Evolutionary conservation across 2,329 filamentous ascomycete genomes (phyloP), one percentile per base, ranked within the genome.

Genomic region (Fusarium sp.): DNA sequence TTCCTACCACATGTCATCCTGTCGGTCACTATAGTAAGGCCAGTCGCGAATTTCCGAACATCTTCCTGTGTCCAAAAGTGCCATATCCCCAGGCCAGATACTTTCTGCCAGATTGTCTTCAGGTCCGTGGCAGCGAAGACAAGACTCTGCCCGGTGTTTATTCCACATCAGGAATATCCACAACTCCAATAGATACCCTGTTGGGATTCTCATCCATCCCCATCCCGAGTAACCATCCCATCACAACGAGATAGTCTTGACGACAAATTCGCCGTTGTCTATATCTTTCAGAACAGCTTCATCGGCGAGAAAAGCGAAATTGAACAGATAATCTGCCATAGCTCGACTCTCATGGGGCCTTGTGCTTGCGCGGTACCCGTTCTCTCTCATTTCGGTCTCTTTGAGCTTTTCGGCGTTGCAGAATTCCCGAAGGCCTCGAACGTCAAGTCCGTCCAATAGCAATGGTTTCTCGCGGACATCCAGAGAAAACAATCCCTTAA

Each of bases 161-260:
- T 63, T 24, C 39, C 18, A 55, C 41, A 63, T 48, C 0, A 66
- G 34, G 18, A 17, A 48, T 4, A 0, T 55, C 72, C 67, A 74
- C 11, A 74, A 11, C 9, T 74, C 61, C 0, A 74, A 11, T 12
- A 74, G 15, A 64, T 59, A 66, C 1, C 70, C 50, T 7, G 50
- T 68, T 5, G 60, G 63, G 45, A 71, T 64, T 0, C 62, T 47
- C 34, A 50, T 13, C 71, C 58, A 72, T 8, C 58, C 68, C 9
- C 15, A 47, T 8, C 61, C 48, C 6, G 38, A 3, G 39, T 59
- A 8, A 6, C 41, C 24, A 15, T 32, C 20, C 38, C 26, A n/a
- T 1, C 4, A 4, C 6, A 64, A 36, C 0, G 38, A 62, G 6
- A 74, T 11, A 2, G 58, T 34, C n/a, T 74, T 74, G 0, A 72